phyloP scores from a whole-genome alignment of 108 stramenopile species.

The Cyclotella baltica region DNA sequence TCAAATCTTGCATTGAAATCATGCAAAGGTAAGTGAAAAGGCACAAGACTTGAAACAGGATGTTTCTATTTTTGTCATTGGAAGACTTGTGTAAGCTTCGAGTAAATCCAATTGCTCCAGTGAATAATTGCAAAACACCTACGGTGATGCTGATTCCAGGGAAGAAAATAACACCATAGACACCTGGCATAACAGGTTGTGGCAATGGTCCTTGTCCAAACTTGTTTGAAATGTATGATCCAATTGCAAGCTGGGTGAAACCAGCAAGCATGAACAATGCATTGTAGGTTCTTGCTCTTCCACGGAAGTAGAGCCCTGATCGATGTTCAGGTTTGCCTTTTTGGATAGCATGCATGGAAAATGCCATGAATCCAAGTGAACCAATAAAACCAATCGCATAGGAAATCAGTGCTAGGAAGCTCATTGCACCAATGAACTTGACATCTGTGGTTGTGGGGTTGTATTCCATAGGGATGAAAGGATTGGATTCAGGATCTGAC shows the following conservation, averaged over 20 bases:
- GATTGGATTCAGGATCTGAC: constrained; percentile 5
- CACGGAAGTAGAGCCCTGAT: constrained; percentile 6
- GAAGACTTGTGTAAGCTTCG: background rate
- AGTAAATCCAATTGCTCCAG: constrained; percentile 5
- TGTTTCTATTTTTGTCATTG: background rate
- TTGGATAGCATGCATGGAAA: constrained; percentile 14
- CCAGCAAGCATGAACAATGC: constrained; percentile 7
- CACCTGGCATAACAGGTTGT: background rate
- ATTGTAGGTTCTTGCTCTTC: constrained; percentile 8
- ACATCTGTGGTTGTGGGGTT: constrained; percentile 8
- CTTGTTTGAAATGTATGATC: background rate
- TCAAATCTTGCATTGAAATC: constrained; percentile 8
- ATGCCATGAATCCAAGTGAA: constrained; percentile 8
- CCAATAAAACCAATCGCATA: constrained; percentile 5
- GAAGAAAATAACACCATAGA: constrained; percentile 6
- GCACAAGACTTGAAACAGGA: background rate
- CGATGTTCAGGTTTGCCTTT: constrained; percentile 1
- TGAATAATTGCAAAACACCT: constrained; percentile 7
- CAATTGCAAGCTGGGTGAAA: constrained; percentile 19
- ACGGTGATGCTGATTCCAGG: constrained; percentile 14
- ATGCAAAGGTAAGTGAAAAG: constrained; percentile 3
- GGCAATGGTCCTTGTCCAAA: constrained; percentile 12
- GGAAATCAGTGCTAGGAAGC: background rate
- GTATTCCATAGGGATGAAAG: background rate
- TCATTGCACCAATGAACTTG: constrained; percentile 6